Evolutionary conservation across 106 monocot species (phyloP).

Genomic region (Dioscorea dumetorum): DNA sequence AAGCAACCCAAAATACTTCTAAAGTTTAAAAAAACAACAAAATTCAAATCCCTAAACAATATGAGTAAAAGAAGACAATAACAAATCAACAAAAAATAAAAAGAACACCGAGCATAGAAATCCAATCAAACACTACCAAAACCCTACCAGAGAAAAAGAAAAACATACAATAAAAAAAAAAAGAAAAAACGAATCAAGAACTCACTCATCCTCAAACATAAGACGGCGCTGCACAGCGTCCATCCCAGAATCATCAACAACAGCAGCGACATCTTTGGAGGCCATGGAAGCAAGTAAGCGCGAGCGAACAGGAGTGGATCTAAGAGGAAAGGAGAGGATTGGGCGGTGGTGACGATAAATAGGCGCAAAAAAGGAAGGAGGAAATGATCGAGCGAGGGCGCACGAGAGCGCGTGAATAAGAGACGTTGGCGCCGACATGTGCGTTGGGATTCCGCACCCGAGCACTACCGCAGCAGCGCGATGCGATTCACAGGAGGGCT

Average conservation of each 20-base stretch:
- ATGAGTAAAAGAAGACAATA: no score
- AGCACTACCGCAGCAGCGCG: no score
- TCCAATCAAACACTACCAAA: background rate
- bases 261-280: background rate
- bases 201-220: conserved; percentile 99
- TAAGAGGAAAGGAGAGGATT: background rate
- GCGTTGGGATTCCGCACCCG: conserved; percentile 4
- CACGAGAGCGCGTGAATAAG: background rate
- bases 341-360: background rate
- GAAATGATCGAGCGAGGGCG: background rate
- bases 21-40: no score
- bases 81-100: background rate
- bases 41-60: no score
- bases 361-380: background rate
- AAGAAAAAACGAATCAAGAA: background rate
- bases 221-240: conserved; percentile 93
- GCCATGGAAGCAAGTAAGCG: background rate
- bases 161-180: background rate
- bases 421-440: conserved; percentile 3
- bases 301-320: background rate
- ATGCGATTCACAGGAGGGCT: no score
- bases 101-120: background rate
- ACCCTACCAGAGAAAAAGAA: background rate
- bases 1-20: no score
- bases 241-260: conserved; percentile 45